Base-by-base conservation (phyloP, 106 monocot genomes). In the Alisma plantagoaquatica region DNA sequence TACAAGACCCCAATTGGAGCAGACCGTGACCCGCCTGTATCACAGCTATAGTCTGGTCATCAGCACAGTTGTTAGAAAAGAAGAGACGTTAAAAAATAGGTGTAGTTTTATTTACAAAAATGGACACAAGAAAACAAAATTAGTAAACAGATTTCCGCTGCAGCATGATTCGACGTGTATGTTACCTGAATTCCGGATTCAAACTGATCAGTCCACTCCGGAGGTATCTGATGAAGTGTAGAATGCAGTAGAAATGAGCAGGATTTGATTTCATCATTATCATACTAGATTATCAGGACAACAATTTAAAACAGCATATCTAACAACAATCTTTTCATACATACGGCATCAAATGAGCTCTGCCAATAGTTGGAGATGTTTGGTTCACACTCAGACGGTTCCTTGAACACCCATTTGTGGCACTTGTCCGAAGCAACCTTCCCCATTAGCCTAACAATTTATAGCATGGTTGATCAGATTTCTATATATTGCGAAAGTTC, bases 331-430 rank as follows among this genome's bases (percentile, higher is more conserved):
- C n/a, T n/a, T n/a, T n/a, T n/a, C n/a, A n/a, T n/a, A 81, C 87
- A 64, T 81, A 91, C 91, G 53, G 91, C 84, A 60, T 91, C 91
- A 54, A 91, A 84, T 42, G 91, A 91, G 64, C 90, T 91, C 80
- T 91, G 90, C 90, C 90, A 91, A 77, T 84, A 91, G 83, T 84
- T 91, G 62, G 84, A 70, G 65, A 91, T 75, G 81, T 85, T 91
- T 69, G 85, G 75, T 47, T 91, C 85, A 46, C 81, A 77, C 56
- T 91, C 91, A 43, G 84, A 80, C 75, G 91, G 81, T 75, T 91
- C 85, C 57, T 91, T 91, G 74, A 84, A 91, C 30, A 91, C 84
- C 90, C 90, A 91, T 71, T 91, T 91, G 90, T 91, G 91, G 66
- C 91, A 91, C 38, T 91, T 91, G 78, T 91, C 91, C 35, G 91